Percentiles rank a stretch among this genome's conserved stretches.
phyloP scores from a whole-genome alignment of 345 rosid species.

The Rhodomyrtus tomentosa region DNA sequence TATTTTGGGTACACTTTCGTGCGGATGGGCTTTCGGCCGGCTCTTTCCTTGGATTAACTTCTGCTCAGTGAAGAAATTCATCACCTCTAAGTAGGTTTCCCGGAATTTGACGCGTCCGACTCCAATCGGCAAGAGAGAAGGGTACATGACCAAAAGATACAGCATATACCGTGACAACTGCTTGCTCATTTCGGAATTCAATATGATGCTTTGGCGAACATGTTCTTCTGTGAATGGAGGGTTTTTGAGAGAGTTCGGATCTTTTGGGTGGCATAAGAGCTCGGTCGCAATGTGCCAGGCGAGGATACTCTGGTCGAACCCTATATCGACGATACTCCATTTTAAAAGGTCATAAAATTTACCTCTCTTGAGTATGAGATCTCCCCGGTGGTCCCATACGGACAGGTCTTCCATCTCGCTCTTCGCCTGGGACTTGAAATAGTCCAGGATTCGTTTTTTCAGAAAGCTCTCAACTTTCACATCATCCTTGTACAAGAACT shows the following conservation, averaged over 20 bases:
- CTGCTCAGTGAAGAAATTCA: accelerated
- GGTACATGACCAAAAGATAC: background rate
- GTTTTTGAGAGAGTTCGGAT: too few species aligned
- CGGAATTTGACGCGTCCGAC: background rate
- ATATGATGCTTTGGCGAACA: too few species aligned
- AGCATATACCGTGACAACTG: background rate
- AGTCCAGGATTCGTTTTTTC: too few species aligned
- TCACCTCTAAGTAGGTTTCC: background rate
- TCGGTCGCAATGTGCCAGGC: background rate
- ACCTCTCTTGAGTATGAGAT: too few species aligned
- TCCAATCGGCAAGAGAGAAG: background rate
- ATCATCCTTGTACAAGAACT: background rate
- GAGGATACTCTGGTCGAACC: background rate
- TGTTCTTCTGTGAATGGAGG: too few species aligned
- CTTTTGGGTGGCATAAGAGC: background rate
- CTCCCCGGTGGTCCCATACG: too few species aligned
- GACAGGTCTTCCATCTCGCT: too few species aligned
- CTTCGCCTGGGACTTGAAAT: too few species aligned
- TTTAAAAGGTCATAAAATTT: background rate
- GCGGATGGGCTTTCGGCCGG: too few species aligned
- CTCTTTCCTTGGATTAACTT: too few species aligned
- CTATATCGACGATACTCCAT: background rate
- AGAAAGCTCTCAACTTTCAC: too few species aligned
- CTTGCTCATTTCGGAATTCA: background rate
- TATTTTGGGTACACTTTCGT: background rate